Base-by-base conservation (phyloP, 2,329 filamentous ascomycete genomes). In the Gnomoniopsis smithogilvyi region DNA sequence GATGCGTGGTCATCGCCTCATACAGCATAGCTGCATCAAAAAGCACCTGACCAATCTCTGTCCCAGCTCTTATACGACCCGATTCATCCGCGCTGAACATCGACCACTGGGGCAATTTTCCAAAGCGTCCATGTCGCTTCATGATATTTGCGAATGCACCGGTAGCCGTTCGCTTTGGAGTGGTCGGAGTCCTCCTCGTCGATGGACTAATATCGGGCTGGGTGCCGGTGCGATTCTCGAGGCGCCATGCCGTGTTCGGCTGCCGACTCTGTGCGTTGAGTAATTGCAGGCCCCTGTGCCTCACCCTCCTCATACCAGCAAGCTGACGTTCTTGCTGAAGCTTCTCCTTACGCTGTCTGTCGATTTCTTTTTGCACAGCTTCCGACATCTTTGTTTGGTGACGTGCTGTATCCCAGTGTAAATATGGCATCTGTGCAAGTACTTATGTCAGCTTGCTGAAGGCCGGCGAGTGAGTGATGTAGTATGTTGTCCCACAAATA, bases 361-460 rank as follows among this genome's bases (percentile, higher is more conserved):
- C 60, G 7, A 34, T 52, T 30, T 59, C 56, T 24, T 62, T 62
- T 21, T 59, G 45, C 6, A 62, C 50, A 17, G 60, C 50, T 12
- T 62, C 21, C 2, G 52, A 59, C 6, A 62, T 50, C 17, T 59
- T 59, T 2, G 21, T n/a, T 6, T 62, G 60, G 30, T 60, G 60
- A 7, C 60, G 60, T 21, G 57, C 72, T 0, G 70, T 74, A 36
- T 78, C 75, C 74, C 74, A 78, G 24, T 78, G 74, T 1, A 77
- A 68, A 46, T 71, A 76, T 1, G 74, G 73, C 69, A 75, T 73
- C 73, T 76, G 50, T n/a, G 14, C 1, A 7, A 47, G 45, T 56
- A 8, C 17, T 2, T 10, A 1, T n/a, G 3, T 2, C 6, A 6
- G 4, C 1, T 6, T 30, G 6, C 1, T 22, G 14, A 2, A 12